Evolutionary conservation across 139 green algal genomes (phyloP).

Genomic region (Chlorella sp.): DNA sequence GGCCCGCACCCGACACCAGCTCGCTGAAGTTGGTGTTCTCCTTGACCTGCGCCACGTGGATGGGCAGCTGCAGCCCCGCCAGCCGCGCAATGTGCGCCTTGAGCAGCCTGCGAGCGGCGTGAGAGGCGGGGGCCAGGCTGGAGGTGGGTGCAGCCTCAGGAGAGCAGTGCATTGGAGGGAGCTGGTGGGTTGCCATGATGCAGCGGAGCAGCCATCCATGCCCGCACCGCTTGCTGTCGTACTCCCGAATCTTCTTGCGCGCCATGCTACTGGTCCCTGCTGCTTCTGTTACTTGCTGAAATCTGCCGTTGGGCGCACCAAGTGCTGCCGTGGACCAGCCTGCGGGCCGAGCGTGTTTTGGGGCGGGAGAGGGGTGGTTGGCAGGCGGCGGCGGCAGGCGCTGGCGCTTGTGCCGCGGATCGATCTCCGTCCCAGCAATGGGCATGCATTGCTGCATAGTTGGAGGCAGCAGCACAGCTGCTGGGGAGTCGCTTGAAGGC

Average conservation of each 20-base stretch:
- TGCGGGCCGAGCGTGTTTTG: neutral
- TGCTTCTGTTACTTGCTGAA: neutral
- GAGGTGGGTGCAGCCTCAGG: no score
- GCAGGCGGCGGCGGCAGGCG: no score
- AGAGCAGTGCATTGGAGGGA: no score
- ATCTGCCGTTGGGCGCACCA: neutral
- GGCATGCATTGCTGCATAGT: no score
- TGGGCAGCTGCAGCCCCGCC: constrained; percentile 73
- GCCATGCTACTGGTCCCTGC: constrained; percentile 58
- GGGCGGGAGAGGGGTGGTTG: no score
- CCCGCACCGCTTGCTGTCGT: constrained; percentile 76
- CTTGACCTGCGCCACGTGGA: constrained; percentile 69
- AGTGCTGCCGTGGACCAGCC: neutral
- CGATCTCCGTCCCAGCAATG: no score
- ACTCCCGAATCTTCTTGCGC: constrained; percentile 85
- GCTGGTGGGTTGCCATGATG: no score
- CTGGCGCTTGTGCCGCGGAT: no score
- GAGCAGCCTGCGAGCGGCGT: constrained; percentile 61
- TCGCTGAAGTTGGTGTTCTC: constrained; percentile 70
- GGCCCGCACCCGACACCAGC: constrained; percentile 78
- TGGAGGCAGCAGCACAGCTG: no score
- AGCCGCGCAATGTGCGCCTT: constrained; percentile 79
- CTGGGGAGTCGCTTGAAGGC: no score
- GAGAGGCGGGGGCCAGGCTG: no score
- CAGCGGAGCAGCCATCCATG: no score